Evolutionary conservation across 768 basidiomycete genomes (phyloP).

Genomic region (Tephrocybe rancida): DNA sequence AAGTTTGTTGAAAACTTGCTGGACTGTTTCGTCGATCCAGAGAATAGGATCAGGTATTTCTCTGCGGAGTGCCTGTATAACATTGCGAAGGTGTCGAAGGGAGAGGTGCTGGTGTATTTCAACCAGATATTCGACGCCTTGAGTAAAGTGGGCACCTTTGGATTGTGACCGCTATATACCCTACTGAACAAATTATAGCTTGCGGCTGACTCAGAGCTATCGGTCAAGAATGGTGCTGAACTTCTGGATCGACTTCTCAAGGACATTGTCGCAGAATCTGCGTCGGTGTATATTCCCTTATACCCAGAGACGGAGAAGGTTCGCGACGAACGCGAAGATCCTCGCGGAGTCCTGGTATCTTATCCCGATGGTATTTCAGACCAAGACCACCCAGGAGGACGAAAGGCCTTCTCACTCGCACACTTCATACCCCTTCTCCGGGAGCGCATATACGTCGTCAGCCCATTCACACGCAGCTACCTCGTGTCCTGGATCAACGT

Average conservation of each 20-base stretch:
- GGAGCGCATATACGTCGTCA: constrained; percentile 93
- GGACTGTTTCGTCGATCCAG: constrained; percentile 89
- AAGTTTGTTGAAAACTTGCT: constrained; percentile 89
- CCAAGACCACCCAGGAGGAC: constrained; percentile 42
- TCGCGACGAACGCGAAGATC: constrained; percentile 57
- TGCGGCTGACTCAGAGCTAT: constrained; percentile 91
- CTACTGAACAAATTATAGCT: constrained; percentile 54
- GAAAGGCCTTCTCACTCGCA: constrained; percentile 90
- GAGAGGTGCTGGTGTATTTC: constrained; percentile 95
- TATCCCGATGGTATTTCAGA: constrained; percentile 54
- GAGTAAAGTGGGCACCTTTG: constrained; percentile 76
- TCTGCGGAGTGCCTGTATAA: constrained; percentile 98
- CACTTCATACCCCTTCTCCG: constrained; percentile 93
- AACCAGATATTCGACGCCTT: constrained; percentile 98
- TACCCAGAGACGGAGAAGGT: constrained; percentile 79
- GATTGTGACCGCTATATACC: not conserved
- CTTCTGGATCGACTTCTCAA: constrained; percentile 95
- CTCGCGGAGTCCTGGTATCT: constrained; percentile 64
- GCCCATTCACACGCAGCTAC: constrained; percentile 93
- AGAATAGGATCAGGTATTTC: constrained; percentile 96
- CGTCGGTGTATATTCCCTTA: constrained; percentile 90
- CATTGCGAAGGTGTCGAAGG: constrained; percentile 96
- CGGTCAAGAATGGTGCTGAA: constrained; percentile 98
- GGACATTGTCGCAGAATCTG: constrained; percentile 96
- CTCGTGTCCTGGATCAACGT: constrained; percentile 97